phyloP scores from a whole-genome alignment of 208 protist genomes.

The Wallacemonas sp. region DNA sequence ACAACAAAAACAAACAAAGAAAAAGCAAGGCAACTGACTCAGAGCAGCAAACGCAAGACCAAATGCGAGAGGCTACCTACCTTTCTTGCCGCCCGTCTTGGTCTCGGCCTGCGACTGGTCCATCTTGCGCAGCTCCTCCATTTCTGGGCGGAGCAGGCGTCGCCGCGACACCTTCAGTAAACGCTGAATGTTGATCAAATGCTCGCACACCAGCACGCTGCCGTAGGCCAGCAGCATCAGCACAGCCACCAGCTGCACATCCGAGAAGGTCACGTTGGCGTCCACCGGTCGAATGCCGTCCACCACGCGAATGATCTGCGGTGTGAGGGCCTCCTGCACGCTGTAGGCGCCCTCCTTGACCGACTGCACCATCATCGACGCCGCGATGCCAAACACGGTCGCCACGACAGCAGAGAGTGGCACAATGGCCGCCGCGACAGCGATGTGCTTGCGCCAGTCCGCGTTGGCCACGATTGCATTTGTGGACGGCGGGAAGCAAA shows the following conservation, averaged over 20 bases:
- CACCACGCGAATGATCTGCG: slow-evolving; percentile 19
- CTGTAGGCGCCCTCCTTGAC: slow-evolving; percentile 11
- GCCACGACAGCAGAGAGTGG: slow-evolving; percentile 29
- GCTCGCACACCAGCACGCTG: slow-evolving; percentile 33
- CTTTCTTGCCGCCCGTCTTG: too few relatives aligned
- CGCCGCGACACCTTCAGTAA: slow-evolving; percentile 64
- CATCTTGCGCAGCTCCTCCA: slow-evolving; percentile 17
- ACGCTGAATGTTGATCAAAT: slow-evolving; percentile 56
- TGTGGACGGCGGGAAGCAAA: background rate
- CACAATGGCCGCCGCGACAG: slow-evolving; percentile 40
- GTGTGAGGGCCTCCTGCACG: slow-evolving; percentile 13
- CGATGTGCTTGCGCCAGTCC: slow-evolving; percentile 14
- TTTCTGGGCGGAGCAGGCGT: slow-evolving; percentile 36
- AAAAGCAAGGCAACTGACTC: too few relatives aligned
- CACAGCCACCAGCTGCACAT: slow-evolving; percentile 51
- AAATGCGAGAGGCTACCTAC: too few relatives aligned
- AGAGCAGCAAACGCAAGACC: background rate
- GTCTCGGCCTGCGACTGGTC: background rate
- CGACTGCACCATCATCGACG: slow-evolving; percentile 18
- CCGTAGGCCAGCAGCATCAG: slow-evolving; percentile 69
- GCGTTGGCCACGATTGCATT: background rate
- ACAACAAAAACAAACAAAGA: too few relatives aligned
- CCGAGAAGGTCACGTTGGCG: slow-evolving; percentile 29
- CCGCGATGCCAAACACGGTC: slow-evolving; percentile 17
- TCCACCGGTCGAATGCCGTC: slow-evolving; percentile 19